Percentiles rank a stretch among this genome's conserved stretches.
Conservation (phyloP, 2,329 filamentous ascomycete species). For the Cryphonectria naterciae region DNA sequence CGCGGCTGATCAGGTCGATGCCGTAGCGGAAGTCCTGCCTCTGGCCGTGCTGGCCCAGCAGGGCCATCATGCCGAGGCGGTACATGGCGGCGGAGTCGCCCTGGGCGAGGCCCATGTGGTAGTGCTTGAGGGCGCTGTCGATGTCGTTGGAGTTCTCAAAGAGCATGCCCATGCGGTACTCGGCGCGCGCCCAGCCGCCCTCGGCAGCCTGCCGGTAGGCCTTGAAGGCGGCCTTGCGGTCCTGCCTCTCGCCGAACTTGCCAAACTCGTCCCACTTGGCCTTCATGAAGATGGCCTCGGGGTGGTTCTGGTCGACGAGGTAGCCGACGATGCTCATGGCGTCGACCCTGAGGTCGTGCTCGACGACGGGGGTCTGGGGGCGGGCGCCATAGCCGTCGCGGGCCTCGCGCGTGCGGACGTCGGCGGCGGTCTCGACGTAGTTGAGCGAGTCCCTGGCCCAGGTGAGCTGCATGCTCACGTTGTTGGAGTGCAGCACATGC, state of each 20-base stretch:
- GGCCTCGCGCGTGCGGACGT: slow-evolving; percentile 71
- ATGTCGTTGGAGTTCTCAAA: slow-evolving; percentile 95
- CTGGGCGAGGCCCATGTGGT: slow-evolving; percentile 76
- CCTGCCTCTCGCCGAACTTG: slow-evolving; percentile 85
- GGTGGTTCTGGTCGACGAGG: slow-evolving; percentile 87
- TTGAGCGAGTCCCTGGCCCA: slow-evolving; percentile 93
- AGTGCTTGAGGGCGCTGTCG: slow-evolving; percentile 87
- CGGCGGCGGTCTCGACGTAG: slow-evolving; percentile 83
- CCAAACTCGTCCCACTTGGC: slow-evolving; percentile 99
- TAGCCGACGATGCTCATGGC: slow-evolving; percentile 92
- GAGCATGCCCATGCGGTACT: slow-evolving; percentile 98
- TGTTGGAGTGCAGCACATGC: slow-evolving; percentile 87
- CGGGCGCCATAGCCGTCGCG: slow-evolving; percentile 51
- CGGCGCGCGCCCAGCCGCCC: slow-evolving; percentile 82
- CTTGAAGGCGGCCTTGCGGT: slow-evolving; percentile 92
- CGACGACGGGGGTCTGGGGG: slow-evolving; percentile 79
- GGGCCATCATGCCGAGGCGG: slow-evolving; percentile 94
- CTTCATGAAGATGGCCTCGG: slow-evolving; percentile 90
- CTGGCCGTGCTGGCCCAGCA: slow-evolving; percentile 92
- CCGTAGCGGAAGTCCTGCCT: slow-evolving; percentile 78
- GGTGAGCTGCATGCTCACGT: slow-evolving; percentile 93
- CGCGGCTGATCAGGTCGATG: slow-evolving; percentile 79
- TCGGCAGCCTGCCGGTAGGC: slow-evolving; percentile 86
- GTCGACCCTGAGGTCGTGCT: slow-evolving; percentile 86
- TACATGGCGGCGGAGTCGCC: slow-evolving; percentile 86